These are phyloP conservation scores for Seiridium unicorne DNA, from an alignment of 2,329 filamentous ascomycete species.

Conservation along the genomic window DNA sequence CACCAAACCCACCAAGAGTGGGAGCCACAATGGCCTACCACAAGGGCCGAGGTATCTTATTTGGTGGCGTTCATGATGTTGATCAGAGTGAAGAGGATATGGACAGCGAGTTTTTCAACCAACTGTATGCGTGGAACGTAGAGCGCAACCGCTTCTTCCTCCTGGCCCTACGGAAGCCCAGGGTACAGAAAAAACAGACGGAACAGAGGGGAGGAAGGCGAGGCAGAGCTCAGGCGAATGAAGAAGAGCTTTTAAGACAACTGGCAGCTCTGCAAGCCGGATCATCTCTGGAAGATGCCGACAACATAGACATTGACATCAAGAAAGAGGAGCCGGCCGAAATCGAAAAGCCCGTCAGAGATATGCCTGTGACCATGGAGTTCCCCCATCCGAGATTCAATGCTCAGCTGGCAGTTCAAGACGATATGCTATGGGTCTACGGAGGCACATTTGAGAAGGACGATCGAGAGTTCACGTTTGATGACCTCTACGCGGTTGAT, in stretches of 20 bases:
- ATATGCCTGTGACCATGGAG: conserved; percentile 70
- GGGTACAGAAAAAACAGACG: conserved; percentile 63
- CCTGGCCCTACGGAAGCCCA: conserved; percentile 71
- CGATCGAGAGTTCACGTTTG: conserved; percentile 92
- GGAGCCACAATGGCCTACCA: conserved; percentile 94
- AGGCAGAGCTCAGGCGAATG: conserved; percentile 82
- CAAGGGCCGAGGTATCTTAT: conserved; percentile 87
- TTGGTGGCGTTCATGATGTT: conserved; percentile 92
- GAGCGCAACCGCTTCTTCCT: conserved; percentile 95
- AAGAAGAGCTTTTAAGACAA: conserved; percentile 86
- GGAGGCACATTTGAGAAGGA: conserved; percentile 95
- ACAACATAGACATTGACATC: conserved; percentile 40
- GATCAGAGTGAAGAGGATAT: conserved; percentile 92
- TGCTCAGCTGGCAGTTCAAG: conserved; percentile 83
- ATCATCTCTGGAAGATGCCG: conserved; percentile 54
- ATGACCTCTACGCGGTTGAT: conserved; percentile 90
- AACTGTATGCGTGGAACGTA: conserved; percentile 88
- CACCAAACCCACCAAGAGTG: conserved; percentile 78
- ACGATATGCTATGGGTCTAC: conserved; percentile 90
- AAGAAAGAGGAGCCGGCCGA: conserved; percentile 51
- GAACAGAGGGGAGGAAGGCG: conserved; percentile 60
- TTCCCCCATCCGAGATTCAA: conserved; percentile 92
- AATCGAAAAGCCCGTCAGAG: conserved; percentile 56
- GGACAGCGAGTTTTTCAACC: conserved; percentile 96
- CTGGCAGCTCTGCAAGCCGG: conserved; percentile 82